These are phyloP conservation scores for Taphrina pruni DNA, from an alignment of 1,139 yeast genomes.

Conservation along the genomic window DNA sequence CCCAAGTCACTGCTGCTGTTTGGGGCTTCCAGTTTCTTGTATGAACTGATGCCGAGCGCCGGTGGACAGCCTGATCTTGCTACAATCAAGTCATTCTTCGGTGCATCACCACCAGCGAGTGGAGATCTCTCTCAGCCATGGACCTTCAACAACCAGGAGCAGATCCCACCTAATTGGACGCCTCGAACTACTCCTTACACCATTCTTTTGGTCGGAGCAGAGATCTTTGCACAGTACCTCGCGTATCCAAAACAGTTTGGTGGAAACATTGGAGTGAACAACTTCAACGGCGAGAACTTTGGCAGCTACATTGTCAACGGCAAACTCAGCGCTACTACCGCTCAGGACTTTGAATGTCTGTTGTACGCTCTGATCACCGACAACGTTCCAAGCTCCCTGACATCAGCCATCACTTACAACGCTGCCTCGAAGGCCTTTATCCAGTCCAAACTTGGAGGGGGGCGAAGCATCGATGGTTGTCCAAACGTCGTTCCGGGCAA, in stretches of 20 bases:
- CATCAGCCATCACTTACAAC: constrained; percentile 20
- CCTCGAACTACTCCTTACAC: constrained; percentile 31
- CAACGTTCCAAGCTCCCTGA: constrained; percentile 33
- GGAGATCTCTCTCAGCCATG: constrained; percentile 23
- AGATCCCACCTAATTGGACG: constrained; percentile 27
- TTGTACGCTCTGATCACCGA: constrained; percentile 23
- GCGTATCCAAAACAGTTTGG: constrained; percentile 29
- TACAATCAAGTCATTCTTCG: constrained; percentile 30
- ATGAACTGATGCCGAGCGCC: constrained; percentile 31
- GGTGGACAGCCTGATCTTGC: constrained; percentile 17
- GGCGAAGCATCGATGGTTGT: constrained; percentile 6
- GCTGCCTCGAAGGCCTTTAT: constrained; percentile 14
- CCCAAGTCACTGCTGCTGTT: constrained; percentile 31
- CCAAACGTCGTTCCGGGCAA: constrained; percentile 25
- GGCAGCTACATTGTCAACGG: constrained; percentile 11
- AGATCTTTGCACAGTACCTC: constrained; percentile 32
- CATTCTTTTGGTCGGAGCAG: constrained; percentile 3
- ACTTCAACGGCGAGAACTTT: constrained; percentile 24
- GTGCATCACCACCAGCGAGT: constrained; percentile 32
- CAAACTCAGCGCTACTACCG: constrained; percentile 10
- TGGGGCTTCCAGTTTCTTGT: constrained; percentile 37
- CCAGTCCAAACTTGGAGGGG: not conserved
- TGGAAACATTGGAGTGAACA: constrained; percentile 32
- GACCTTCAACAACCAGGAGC: constrained; percentile 34
- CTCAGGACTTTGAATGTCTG: constrained; percentile 20